Conservation (phyloP, 768 basidiomycete species). For the Lactifluus echinatus region DNA sequence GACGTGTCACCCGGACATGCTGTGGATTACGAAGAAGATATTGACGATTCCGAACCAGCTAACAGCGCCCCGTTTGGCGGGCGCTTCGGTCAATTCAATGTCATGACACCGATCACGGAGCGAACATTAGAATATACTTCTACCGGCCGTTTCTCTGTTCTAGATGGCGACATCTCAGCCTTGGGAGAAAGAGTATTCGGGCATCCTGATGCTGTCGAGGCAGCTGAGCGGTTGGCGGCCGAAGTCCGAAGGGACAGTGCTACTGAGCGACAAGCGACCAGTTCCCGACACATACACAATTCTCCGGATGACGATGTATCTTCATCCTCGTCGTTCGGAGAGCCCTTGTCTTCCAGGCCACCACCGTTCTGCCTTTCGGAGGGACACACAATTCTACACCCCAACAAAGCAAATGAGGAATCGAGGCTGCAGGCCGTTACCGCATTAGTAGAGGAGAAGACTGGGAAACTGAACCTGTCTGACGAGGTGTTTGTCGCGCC, state of each 20-base stretch:
- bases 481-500: conserved; percentile 56
- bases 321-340: conserved; percentile 3
- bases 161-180: conserved; percentile 25
- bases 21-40: conserved; percentile 16
- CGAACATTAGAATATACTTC: conserved; percentile 79
- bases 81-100: conserved; percentile 73
- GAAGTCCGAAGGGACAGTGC: conserved; percentile 29
- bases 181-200: conserved; percentile 21
- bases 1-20: not conserved
- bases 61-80: conserved; percentile 51
- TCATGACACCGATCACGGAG: conserved; percentile 98
- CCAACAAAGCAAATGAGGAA: conserved; percentile 16
- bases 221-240: conserved; percentile 44
- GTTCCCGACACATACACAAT: not conserved
- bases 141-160: conserved; percentile 41
- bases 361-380: conserved; percentile 9
- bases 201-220: conserved; percentile 38
- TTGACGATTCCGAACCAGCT: conserved; percentile 23
- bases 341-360: not conserved
- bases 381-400: conserved; percentile 8
- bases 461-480: conserved; percentile 54
- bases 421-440: conserved; percentile 11
- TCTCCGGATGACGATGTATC: conserved; percentile 21
- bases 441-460: conserved; percentile 44
- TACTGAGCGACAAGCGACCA: conserved; percentile 12